Conservation (phyloP, 306 rosid genomes). For the Lagenaria siceraria region DNA sequence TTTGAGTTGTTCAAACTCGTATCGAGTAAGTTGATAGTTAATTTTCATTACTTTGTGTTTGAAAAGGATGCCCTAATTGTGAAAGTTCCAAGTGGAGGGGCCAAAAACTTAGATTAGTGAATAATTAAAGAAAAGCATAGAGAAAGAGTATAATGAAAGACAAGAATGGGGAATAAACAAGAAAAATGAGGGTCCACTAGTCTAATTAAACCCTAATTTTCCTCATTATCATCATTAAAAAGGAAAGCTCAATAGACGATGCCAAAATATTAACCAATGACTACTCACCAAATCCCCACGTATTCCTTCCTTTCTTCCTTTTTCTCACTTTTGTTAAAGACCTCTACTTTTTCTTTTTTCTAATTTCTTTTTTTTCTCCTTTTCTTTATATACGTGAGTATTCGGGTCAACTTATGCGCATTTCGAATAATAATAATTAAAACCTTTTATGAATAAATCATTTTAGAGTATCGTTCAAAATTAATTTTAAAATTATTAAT, state of each 20-base stretch:
- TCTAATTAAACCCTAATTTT: not conserved
- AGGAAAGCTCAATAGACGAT: not conserved
- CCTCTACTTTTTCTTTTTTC: not conserved
- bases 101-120: not conserved
- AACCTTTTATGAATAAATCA: no score
- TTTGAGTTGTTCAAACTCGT: no score
- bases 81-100: no score
- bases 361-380: not conserved
- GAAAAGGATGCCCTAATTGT: no score
- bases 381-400: no score
- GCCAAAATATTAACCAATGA: slow-evolving; percentile 1
- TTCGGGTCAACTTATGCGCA: no score
- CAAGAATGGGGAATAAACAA: not conserved
- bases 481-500: no score
- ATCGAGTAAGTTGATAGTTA: no score
- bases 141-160: not conserved
- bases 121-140: not conserved
- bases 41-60: no score
- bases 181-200: slow-evolving; percentile 14
- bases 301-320: not conserved
- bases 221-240: slow-evolving; percentile 1
- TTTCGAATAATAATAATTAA: no score
- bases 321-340: not conserved
- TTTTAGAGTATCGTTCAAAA: no score
- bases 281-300: not conserved